These are phyloP conservation scores for Erodium moschatum DNA, from an alignment of 441 rosid genomes.

Conservation along the genomic window DNA sequence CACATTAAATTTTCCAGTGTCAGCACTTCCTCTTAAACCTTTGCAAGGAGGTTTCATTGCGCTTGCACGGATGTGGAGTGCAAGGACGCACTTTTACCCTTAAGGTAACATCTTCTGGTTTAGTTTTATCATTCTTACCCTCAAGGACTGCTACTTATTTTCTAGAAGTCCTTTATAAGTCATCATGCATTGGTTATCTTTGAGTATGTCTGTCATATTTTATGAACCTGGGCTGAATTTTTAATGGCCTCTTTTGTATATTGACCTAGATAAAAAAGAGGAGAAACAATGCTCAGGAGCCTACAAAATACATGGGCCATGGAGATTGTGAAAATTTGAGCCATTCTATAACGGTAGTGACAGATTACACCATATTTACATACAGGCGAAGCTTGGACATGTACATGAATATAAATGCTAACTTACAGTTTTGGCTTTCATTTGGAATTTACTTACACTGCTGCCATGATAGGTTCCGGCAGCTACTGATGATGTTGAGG, in stretches of 20 bases:
- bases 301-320: slow-evolving; percentile 80
- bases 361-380: slow-evolving; percentile 11
- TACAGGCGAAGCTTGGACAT: background rate
- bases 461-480: slow-evolving; percentile 50
- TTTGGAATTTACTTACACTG: slow-evolving; percentile 7
- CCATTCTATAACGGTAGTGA: slow-evolving; percentile 64
- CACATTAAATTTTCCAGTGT: slow-evolving; percentile 36
- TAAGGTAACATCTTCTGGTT: slow-evolving; percentile 38
- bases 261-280: slow-evolving; percentile 66
- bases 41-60: slow-evolving; percentile 85
- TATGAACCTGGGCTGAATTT: slow-evolving; percentile 11
- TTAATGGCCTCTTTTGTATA: slow-evolving; percentile 13
- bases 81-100: slow-evolving; percentile 81
- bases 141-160: background rate
- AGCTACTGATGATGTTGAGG: slow-evolving; percentile 69
- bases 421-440: background rate
- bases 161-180: background rate
- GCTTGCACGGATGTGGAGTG: slow-evolving; percentile 76
- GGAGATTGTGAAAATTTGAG: slow-evolving; percentile 86
- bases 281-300: slow-evolving; percentile 69
- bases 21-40: slow-evolving; percentile 61
- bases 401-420: slow-evolving; percentile 8
- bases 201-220: background rate
- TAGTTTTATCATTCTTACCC: background rate
- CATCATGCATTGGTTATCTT: background rate